Percentiles rank a stretch among this genome's conserved stretches.
Evolutionary conservation across 2,329 filamentous ascomycete genomes (phyloP).

Genomic region (Aspergillus tanneri): DNA sequence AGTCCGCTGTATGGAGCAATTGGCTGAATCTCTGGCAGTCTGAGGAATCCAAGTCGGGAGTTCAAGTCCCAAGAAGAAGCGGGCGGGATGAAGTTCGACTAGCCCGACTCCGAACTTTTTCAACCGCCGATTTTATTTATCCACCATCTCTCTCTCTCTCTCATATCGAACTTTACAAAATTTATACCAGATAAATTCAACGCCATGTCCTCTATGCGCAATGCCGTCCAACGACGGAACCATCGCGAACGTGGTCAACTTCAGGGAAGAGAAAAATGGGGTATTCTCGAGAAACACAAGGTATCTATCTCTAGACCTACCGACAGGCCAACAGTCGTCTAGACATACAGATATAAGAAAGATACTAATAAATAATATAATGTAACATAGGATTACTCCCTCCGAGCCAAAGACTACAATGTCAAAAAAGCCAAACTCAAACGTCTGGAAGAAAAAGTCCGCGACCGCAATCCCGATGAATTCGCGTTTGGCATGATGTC

Average conservation of each 20-base stretch:
- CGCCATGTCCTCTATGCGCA: conserved; percentile 59
- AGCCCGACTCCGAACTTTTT: conserved; percentile 9
- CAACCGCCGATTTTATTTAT: too few species aligned
- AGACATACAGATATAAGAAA: too few species aligned
- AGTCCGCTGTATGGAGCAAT: too few species aligned
- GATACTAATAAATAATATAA: conserved; percentile 1
- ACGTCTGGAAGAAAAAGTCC: conserved; percentile 59
- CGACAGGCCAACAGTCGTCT: too few species aligned
- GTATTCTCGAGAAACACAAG: conserved; percentile 95
- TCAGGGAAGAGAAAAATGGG: conserved; percentile 77
- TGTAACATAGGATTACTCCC: conserved; percentile 57
- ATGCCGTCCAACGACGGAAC: conserved; percentile 72
- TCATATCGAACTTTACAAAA: not conserved
- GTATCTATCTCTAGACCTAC: too few species aligned
- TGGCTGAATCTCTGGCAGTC: too few species aligned
- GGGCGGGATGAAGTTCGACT: not conserved
- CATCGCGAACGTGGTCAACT: conserved; percentile 91
- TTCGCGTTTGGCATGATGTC: conserved; percentile 66
- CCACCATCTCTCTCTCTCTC: not conserved
- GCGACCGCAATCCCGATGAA: conserved; percentile 64
- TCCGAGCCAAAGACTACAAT: conserved; percentile 64
- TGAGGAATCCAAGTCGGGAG: too few species aligned
- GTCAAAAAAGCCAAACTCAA: conserved; percentile 60
- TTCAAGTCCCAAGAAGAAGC: not conserved
- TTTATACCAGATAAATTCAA: not conserved